A percentile compares a stretch with the other conserved stretches of the same genome.
Conservation (phyloP, 129 eudicot genomes). For the Centella asiatica region DNA sequence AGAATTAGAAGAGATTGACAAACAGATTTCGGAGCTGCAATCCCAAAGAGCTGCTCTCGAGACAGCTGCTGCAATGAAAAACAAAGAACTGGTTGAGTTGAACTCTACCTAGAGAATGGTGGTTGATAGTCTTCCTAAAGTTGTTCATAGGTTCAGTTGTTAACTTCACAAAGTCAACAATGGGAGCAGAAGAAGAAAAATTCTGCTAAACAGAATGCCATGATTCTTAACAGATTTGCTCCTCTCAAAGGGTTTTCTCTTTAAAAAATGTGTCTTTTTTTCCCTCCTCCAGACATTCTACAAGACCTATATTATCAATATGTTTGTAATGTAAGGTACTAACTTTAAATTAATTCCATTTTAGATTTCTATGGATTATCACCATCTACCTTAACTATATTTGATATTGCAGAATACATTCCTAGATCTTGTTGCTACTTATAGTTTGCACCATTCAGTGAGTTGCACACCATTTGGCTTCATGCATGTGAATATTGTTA, state of each 20-base stretch:
- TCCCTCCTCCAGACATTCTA: background rate
- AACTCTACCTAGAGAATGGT: constrained; percentile 1
- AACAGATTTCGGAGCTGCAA: constrained; percentile 14
- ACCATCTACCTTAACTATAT: too few relatives aligned
- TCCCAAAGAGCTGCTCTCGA: background rate
- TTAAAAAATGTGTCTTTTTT: background rate
- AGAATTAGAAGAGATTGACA: constrained; percentile 5
- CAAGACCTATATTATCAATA: too few relatives aligned
- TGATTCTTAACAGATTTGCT: constrained; percentile 20
- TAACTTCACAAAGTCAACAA: background rate
- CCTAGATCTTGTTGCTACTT: too few relatives aligned
- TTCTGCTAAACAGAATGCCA: background rate
- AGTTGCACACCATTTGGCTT: too few relatives aligned
- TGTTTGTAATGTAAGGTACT: too few relatives aligned
- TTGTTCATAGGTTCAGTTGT: constrained; percentile 13
- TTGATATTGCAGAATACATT: too few relatives aligned
- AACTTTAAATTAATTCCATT: too few relatives aligned
- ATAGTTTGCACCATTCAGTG: too few relatives aligned
- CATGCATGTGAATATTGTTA: too few relatives aligned
- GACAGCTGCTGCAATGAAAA: background rate
- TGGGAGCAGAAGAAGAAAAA: constrained; percentile 21
- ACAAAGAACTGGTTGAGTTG: constrained; percentile 1
- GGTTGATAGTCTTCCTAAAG: constrained; percentile 8
- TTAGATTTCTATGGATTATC: too few relatives aligned
- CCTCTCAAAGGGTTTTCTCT: constrained; percentile 22